A percentile compares a stretch with the other conserved stretches of the same genome.
phyloP scores from a whole-genome alignment of 306 rosid species.

The Prunus mume region DNA sequence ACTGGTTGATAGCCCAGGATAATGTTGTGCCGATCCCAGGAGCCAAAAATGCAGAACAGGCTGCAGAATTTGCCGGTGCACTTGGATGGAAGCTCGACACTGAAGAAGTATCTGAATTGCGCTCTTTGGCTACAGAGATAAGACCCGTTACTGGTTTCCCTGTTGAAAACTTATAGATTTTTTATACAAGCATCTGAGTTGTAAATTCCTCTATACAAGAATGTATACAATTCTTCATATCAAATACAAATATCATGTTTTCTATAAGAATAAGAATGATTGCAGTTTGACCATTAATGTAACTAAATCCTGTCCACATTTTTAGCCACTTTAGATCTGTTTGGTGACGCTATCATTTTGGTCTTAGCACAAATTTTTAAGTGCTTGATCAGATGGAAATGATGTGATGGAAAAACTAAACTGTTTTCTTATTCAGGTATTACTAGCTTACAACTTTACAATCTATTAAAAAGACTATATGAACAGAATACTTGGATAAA shows the following conservation, averaged over 20 bases:
- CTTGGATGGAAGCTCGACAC: constrained; percentile 72
- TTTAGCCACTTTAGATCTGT: neutral
- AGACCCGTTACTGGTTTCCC: constrained; percentile 75
- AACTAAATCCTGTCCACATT: neutral
- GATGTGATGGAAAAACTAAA: neutral
- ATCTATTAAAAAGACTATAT: neutral
- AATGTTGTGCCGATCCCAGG: constrained; percentile 95
- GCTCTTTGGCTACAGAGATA: constrained; percentile 65
- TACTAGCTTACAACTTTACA: neutral
- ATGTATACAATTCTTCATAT: neutral
- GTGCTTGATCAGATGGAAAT: neutral
- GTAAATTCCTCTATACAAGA: neutral
- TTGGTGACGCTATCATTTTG: neutral
- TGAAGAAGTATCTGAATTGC: constrained; percentile 67
- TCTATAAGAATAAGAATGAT: neutral
- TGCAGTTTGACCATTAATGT: neutral
- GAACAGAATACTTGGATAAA: neutral
- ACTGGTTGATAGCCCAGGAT: constrained; percentile 81
- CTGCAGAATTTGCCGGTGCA: constrained; percentile 72
- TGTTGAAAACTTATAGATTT: constrained; percentile 61
- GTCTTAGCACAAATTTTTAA: neutral
- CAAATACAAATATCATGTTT: neutral
- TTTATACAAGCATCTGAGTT: neutral
- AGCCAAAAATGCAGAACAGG: constrained; percentile 86
- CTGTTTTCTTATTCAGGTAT: neutral